Conservation (phyloP, 1,139 yeast species). For the Petasospora fabianii region DNA sequence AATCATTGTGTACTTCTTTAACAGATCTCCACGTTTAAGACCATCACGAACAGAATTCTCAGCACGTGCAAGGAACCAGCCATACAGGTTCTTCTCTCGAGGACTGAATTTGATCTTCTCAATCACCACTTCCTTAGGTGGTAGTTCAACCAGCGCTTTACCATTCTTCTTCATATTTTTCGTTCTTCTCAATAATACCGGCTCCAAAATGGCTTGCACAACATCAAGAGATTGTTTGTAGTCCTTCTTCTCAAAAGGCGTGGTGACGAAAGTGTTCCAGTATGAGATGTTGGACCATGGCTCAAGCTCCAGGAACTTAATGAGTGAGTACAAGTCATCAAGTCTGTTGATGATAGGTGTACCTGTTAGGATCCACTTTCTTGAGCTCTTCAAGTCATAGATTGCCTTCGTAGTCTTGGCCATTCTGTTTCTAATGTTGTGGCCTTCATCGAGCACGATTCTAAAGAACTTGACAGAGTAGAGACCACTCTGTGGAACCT, state of each 20-base stretch:
- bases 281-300: conserved; percentile 88
- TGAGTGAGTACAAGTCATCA: conserved; percentile 79
- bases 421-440: conserved; percentile 75
- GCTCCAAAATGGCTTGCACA: conserved; percentile 80
- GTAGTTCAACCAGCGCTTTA: conserved; percentile 68
- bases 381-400: conserved; percentile 55
- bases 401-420: conserved; percentile 83
- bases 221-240: conserved; percentile 74
- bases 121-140: conserved; percentile 68
- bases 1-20: conserved; percentile 73
- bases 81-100: conserved; percentile 63
- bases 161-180: conserved; percentile 85
- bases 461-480: conserved; percentile 76
- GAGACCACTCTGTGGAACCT: conserved; percentile 11
- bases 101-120: conserved; percentile 65
- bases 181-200: conserved; percentile 79
- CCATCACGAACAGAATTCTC: conserved; percentile 63
- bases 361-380: conserved; percentile 90
- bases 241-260: conserved; percentile 75
- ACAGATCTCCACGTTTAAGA: conserved; percentile 60
- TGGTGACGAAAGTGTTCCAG: conserved; percentile 86
- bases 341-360: conserved; percentile 89
- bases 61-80: conserved; percentile 68
- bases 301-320: conserved; percentile 70
- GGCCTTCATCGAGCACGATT: conserved; percentile 88